Evolutionary conservation across 257 asterid genomes (phyloP), one percentile per base, ranked within the genome.

Genomic region (Cinchona pubescens): DNA sequence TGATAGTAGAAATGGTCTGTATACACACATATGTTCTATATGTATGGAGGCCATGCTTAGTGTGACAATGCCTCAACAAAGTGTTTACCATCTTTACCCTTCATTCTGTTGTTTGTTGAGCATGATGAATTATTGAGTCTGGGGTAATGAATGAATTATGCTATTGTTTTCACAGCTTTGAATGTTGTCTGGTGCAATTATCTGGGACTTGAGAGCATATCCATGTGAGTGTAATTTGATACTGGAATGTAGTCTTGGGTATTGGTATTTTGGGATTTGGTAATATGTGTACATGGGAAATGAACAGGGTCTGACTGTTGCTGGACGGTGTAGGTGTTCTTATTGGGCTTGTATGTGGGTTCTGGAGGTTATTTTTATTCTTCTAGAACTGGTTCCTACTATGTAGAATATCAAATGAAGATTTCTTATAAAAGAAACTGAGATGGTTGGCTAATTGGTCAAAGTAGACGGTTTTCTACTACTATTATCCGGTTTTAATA

Each of bases 121-220:
- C 45, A 40, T 5, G 45, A 40, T 40, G 45, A 40, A 40, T 40
- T 40, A 40, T 40, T 4, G 5, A 40, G 45, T 40, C 45, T 40
- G 5, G 45, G 45, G 45, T 40, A 40, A 40, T 40, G 45, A 40
- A 40, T 40, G 82, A 87, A 80, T 75, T 40, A 40, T 40, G 45
- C 45, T 40, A 5, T 40, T 40, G 45, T 90, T 87, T 90, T 86
- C 88, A 87, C 97, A 92, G 96, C 98, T 85, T 78, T 85, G 87
- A 83, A 81, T 84, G 85, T 86, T 90, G 88, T 88, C 87, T 87
- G 96, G 88, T 87, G 88, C 92, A 87, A 89, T 90, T 87, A 88
- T 83, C 76, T 87, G 89, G 93, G 91, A 84, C 86, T 87, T 87
- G 91, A 85, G 83, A 82, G 88, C 94, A 80, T 79, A 62, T 79